These are phyloP conservation scores for Trypanosoma theileri DNA, from an alignment of 208 protist genomes.

Conservation along the genomic window DNA sequence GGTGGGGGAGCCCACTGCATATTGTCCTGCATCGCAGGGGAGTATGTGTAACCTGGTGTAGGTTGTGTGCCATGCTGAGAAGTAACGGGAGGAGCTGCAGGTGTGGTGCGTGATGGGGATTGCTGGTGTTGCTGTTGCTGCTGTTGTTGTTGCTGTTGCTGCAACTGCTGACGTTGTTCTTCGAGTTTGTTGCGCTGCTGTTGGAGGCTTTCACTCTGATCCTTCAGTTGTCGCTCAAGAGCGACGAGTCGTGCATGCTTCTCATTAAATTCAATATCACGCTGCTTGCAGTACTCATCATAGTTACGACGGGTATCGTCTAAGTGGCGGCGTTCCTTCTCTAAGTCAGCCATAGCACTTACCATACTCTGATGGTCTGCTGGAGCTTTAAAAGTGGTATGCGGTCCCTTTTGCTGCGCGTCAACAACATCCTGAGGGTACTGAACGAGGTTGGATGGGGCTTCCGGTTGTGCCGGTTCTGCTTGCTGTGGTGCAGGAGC, in stretches of 20 bases:
- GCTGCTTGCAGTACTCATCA: constrained; percentile 51
- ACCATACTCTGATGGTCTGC: constrained; percentile 38
- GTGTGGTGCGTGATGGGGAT: constrained; percentile 1
- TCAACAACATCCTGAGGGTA: constrained; percentile 68
- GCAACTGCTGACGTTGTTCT: constrained; percentile 48
- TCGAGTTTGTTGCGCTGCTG: constrained; percentile 37
- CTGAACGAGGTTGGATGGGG: constrained; percentile 51
- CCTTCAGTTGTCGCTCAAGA: constrained; percentile 34
- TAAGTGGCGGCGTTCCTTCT: constrained; percentile 45
- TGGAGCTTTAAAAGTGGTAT: constrained; percentile 57
- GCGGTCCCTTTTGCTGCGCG: constrained; percentile 38
- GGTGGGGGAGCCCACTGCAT: constrained; percentile 14
- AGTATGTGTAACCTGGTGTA: constrained; percentile 19
- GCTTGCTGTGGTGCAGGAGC: constrained; percentile 21
- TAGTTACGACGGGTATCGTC: constrained; percentile 40
- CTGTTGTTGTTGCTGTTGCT: constrained; percentile 40
- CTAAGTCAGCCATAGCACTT: constrained; percentile 39
- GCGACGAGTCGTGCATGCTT: constrained; percentile 37
- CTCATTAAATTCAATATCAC: constrained; percentile 48
- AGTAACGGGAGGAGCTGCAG: constrained; percentile 4
- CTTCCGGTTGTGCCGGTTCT: constrained; percentile 12
- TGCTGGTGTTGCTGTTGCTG: constrained; percentile 36
- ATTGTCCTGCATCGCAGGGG: constrained; percentile 19
- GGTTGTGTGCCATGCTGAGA: constrained; percentile 8
- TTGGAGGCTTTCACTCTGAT: constrained; percentile 40